These are phyloP conservation scores for Aspergillus glaucus DNA, from an alignment of 2,329 filamentous ascomycete species.

Conservation along the genomic window DNA sequence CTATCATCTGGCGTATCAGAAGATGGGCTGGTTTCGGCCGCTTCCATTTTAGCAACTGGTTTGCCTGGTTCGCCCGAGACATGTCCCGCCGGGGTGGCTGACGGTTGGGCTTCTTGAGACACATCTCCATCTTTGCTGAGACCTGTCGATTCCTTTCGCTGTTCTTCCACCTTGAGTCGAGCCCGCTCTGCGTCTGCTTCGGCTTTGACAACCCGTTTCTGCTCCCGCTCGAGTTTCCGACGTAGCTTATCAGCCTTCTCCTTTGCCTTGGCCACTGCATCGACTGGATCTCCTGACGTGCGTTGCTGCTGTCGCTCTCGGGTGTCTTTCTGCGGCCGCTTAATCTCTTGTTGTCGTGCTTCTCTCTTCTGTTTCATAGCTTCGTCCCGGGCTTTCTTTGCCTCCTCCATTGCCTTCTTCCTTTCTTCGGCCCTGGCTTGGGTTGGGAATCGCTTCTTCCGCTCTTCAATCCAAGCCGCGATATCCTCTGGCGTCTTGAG, in stretches of 20 bases:
- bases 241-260: conserved; percentile 37
- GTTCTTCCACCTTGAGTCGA: conserved; percentile 28
- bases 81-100: neutral
- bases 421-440: conserved; percentile 58
- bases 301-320: conserved; percentile 19
- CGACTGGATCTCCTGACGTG: conserved; percentile 18
- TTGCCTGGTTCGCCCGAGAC: neutral
- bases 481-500: conserved; percentile 60
- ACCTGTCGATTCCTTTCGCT: conserved; percentile 19
- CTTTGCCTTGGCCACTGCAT: conserved; percentile 32
- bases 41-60: neutral
- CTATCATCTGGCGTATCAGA: conserved; percentile 17
- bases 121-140: neutral
- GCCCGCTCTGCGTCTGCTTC: conserved; percentile 38
- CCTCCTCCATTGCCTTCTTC: conserved; percentile 59
- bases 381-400: conserved; percentile 42
- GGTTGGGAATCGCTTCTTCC: conserved; percentile 74
- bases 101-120: neutral
- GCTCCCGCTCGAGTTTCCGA: conserved; percentile 58
- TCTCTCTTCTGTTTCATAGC: conserved; percentile 33
- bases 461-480: conserved; percentile 71
- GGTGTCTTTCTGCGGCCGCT: conserved; percentile 28
- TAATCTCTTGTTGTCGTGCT: conserved; percentile 30
- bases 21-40: conserved; percentile 6
- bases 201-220: conserved; percentile 44